These are phyloP conservation scores for Phyllosticta paracitricarpa DNA, from an alignment of 2,329 filamentous ascomycete species.

Conservation along the genomic window DNA sequence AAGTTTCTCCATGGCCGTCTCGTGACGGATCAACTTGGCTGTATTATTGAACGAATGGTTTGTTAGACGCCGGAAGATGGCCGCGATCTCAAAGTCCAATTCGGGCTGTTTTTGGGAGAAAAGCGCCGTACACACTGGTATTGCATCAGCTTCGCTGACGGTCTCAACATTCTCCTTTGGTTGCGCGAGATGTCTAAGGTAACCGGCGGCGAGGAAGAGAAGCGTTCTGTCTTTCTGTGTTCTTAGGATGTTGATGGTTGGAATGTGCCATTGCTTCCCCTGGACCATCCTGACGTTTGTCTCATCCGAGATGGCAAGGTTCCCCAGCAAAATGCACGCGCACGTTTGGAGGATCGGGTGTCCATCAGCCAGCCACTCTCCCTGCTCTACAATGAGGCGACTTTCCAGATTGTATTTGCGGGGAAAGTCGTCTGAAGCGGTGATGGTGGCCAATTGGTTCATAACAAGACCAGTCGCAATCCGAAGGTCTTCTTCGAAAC, in stretches of 20 bases:
- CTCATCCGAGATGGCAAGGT: conserved; percentile 27
- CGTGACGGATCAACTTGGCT: neutral
- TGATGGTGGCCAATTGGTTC: conserved; percentile 15
- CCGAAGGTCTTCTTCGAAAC: conserved; percentile 6
- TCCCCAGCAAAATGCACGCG: conserved; percentile 29
- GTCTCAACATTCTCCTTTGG: conserved; percentile 20
- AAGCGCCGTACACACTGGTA: neutral
- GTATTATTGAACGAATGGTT: conserved; percentile 5
- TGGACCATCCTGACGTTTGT: conserved; percentile 26
- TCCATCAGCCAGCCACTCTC: conserved; percentile 6
- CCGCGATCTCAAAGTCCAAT: conserved; percentile 32
- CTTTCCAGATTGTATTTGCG: conserved; percentile 18
- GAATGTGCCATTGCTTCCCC: conserved; percentile 21
- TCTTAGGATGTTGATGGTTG: conserved; percentile 20
- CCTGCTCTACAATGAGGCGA: conserved; percentile 18
- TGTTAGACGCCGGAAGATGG: conserved; percentile 32
- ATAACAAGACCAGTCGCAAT: conserved; percentile 5
- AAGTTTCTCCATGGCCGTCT: neutral
- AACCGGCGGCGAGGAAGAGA: conserved; percentile 27
- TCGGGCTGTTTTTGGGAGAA: neutral
- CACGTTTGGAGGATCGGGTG: conserved; percentile 22
- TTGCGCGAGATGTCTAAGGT: conserved; percentile 27
- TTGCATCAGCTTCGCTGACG: neutral
- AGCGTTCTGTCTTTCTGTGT: conserved; percentile 20
- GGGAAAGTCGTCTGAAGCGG: conserved; percentile 25